Percentiles rank a stretch among this genome's conserved stretches.
These are phyloP conservation scores for Tetrahymena thermophila DNA, from an alignment of 73 alveolate genomes.

Conservation along the genomic window DNA sequence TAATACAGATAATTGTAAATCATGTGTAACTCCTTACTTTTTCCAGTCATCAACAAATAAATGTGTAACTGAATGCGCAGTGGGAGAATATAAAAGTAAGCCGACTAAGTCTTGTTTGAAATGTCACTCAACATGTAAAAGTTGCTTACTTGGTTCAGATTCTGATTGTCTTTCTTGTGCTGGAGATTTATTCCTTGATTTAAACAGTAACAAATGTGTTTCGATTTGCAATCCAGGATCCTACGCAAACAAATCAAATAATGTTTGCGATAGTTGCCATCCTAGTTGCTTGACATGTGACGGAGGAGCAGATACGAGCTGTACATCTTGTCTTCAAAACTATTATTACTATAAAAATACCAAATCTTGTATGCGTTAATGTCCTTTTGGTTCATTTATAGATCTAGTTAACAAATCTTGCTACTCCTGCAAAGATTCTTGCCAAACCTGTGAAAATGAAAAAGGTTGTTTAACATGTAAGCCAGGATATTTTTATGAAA, in stretches of 20 bases:
- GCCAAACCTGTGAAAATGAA: background rate
- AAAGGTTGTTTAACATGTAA: background rate
- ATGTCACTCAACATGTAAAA: background rate
- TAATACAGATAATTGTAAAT: background rate
- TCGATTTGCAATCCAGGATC: background rate
- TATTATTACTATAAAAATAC: background rate
- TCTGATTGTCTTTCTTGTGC: background rate
- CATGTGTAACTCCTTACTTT: background rate
- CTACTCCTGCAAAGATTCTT: background rate
- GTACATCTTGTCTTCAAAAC: background rate
- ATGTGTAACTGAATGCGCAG: background rate
- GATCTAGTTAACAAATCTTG: background rate
- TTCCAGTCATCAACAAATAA: background rate
- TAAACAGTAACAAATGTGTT: background rate
- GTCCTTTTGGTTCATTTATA: background rate
- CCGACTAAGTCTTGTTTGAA: background rate
- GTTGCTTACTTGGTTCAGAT: background rate
- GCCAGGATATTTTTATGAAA: background rate
- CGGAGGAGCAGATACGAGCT: background rate
- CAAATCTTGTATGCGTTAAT: background rate
- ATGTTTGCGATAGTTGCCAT: background rate
- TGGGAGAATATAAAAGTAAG: background rate
- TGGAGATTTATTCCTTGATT: background rate
- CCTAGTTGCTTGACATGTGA: background rate
- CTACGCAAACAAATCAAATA: background rate